Conservation (phyloP, 345 rosid species). For the Dovyalis caffra region DNA sequence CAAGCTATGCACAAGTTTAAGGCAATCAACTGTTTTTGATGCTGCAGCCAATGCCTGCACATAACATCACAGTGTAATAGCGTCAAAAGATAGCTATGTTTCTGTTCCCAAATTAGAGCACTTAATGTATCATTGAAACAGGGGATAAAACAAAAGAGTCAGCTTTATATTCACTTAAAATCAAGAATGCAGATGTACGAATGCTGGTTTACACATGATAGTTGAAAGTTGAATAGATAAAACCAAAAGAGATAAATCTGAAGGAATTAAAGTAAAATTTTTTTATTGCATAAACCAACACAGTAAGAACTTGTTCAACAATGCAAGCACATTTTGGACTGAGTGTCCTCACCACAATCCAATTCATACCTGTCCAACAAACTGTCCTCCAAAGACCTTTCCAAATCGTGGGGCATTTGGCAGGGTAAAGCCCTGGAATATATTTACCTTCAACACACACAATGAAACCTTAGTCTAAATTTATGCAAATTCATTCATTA, state of each 20-base stretch:
- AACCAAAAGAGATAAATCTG: not conserved
- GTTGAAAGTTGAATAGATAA: not conserved
- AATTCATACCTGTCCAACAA: conserved; percentile 74
- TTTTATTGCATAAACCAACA: too few relatives aligned
- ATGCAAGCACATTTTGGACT: not conserved
- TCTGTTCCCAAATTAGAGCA: not conserved
- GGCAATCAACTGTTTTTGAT: conserved; percentile 91
- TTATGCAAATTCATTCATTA: not conserved
- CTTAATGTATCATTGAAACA: not conserved
- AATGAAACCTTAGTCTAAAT: not conserved
- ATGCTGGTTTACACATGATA: not conserved
- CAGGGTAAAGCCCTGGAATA: conserved; percentile 81
- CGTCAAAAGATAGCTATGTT: conserved; percentile 10
- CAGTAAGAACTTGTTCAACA: not conserved
- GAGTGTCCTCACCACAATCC: not conserved
- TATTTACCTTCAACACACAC: conserved; percentile 58
- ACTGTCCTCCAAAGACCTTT: conserved; percentile 95
- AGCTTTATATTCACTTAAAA: not conserved
- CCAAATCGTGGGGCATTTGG: conserved; percentile 91
- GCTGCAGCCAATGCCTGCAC: conserved; percentile 96
- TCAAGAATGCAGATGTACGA: not conserved
- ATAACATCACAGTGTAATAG: conserved; percentile 15
- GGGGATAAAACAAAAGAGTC: not conserved
- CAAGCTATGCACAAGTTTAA: conserved; percentile 84
- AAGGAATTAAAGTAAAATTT: not conserved